Base-by-base conservation (phyloP, 1,284 basidiomycete genomes). In the Kwoniella shivajii region DNA sequence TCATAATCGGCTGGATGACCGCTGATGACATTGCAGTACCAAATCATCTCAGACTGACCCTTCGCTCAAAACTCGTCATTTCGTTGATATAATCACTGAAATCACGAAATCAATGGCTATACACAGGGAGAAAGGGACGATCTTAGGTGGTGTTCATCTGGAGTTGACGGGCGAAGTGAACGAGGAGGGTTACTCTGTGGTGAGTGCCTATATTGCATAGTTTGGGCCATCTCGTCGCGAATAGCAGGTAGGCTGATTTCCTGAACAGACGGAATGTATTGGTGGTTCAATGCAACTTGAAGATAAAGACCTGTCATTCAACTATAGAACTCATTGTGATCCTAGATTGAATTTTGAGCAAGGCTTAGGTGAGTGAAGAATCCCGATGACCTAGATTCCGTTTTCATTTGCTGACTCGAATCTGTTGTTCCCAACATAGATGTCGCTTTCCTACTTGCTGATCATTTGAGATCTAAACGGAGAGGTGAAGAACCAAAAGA, bases 141-240 rank as follows among this genome's bases (percentile, higher is more conserved):
- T 86, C 34, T 82, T 98, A 1, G 88, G 88, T n/a, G 95, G 95
- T n/a, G 89, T 97, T 20, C 93, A 92, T 73, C 85, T 99, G 39
- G 95, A 99, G 78, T 88, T 99, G 72, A 99, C 95, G 0, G 95
- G 94, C 16, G 95, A 99, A 75, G 81, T 96, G 51, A 92, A 91
- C 63, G 89, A 91, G 9, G 87, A 94, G 54, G 94, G 94, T 1
- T 93, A 88, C 77, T 92, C 89, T 62, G 95, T 99, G 11, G 76
- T 77, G 39, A 46, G 75, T 73, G 14, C 10, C 14, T 24, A 36
- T 29, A 16, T 41, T 29, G 7, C 14, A 22, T 27, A 20, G 30
- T 48, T 50, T 49, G 41, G 9, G 22, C 29, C 11, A 13, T 36
- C n/a, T 42, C 1, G n/a, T n/a, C n/a, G n/a, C n/a, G n/a, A n/a